Evolutionary conservation across 306 rosid genomes (phyloP).

Genomic region (Vicia faba): DNA sequence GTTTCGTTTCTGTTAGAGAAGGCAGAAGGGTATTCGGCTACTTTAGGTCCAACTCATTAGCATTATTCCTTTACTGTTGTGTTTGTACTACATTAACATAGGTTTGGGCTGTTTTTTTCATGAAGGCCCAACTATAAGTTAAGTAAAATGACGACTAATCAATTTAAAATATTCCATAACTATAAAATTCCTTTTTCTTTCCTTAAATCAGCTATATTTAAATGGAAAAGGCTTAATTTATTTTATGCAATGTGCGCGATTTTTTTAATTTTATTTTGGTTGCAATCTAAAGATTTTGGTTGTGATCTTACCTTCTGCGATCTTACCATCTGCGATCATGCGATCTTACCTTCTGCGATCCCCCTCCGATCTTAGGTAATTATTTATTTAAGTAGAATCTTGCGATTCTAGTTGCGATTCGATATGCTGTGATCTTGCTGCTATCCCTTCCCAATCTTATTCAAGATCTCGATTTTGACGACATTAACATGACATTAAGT

Average conservation of each 20-base stretch:
- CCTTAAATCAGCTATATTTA: neutral
- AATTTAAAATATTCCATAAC: neutral
- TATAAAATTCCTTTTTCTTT: neutral
- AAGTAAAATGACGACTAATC: neutral
- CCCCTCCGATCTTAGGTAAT: neutral
- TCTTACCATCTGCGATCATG: no score
- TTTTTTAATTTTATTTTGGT: neutral
- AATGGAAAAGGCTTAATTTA: neutral
- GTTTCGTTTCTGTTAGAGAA: neutral
- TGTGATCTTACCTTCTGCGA: no score
- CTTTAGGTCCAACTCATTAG: neutral
- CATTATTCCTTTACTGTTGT: no score
- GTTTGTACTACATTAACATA: neutral
- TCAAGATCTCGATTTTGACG: neutral
- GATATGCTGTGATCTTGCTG: neutral
- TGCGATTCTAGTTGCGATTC: neutral
- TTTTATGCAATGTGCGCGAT: neutral
- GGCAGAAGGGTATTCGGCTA: neutral
- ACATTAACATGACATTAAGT: neutral
- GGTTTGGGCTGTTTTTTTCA: slow-evolving; percentile 6
- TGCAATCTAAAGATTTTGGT: no score
- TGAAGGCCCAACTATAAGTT: neutral
- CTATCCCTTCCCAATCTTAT: neutral
- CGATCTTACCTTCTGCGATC: neutral
- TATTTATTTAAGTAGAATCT: neutral